phyloP scores from a whole-genome alignment of 345 rosid genomes.

The Salix arbutifolia region DNA sequence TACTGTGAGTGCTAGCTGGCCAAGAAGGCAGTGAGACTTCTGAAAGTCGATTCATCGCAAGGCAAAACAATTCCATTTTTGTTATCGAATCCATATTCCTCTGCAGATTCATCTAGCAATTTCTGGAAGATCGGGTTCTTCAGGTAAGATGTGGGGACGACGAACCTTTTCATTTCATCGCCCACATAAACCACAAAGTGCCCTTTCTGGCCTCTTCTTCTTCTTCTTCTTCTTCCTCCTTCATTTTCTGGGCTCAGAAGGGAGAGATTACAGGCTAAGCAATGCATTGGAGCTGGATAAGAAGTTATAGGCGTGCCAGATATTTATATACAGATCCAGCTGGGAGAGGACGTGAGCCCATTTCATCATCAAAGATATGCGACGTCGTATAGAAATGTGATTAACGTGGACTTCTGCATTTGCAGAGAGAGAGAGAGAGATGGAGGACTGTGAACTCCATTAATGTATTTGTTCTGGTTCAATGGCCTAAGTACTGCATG shows the following conservation, averaged over 20 bases:
- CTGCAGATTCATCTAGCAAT: slow-evolving; percentile 28
- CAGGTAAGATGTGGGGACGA: slow-evolving; percentile 21
- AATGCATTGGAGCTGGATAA: background rate
- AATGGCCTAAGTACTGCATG: background rate
- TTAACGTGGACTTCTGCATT: background rate
- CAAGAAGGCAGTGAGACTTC: background rate
- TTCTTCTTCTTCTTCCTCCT: background rate
- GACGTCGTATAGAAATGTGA: background rate
- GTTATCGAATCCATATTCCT: slow-evolving; percentile 27
- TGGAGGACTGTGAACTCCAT: background rate
- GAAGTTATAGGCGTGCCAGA: background rate
- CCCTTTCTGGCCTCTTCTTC: slow-evolving; percentile 26
- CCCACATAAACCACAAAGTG: slow-evolving; percentile 38
- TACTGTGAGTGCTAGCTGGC: background rate
- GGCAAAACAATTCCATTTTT: slow-evolving; percentile 17
- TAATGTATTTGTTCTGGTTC: background rate
- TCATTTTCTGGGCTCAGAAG: too few relatives aligned
- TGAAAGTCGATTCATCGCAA: slow-evolving; percentile 22
- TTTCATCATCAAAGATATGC: background rate
- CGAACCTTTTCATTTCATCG: slow-evolving; percentile 23
- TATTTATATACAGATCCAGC: background rate
- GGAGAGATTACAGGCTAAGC: background rate
- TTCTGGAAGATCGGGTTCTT: slow-evolving; percentile 23
- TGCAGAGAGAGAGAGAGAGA: background rate
- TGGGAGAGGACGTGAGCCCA: background rate